Evolutionary conservation across 2,329 filamentous ascomycete genomes (phyloP).

Genomic region (Colletotrichum sp.): DNA sequence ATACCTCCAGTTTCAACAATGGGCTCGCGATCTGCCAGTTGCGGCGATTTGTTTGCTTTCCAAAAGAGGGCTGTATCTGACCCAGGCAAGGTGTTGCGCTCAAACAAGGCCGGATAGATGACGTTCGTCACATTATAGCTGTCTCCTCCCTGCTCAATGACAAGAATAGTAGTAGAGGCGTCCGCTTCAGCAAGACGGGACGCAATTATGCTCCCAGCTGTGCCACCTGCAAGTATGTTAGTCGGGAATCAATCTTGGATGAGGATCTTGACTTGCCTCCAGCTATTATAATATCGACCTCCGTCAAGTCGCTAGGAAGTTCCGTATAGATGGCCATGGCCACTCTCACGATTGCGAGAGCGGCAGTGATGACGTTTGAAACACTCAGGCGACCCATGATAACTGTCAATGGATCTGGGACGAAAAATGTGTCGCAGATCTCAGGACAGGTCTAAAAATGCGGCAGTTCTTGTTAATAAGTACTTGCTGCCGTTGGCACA

Average conservation of each 20-base stretch:
- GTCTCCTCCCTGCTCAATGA: constrained; percentile 31
- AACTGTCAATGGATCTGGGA: background rate
- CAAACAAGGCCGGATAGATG: constrained; percentile 26
- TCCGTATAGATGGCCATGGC: background rate
- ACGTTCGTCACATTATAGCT: constrained; percentile 29
- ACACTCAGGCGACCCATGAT: background rate
- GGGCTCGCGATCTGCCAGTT: constrained; percentile 22
- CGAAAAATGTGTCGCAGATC: no score
- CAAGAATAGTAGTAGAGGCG: constrained; percentile 28
- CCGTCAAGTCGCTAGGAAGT: background rate
- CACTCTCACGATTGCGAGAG: background rate
- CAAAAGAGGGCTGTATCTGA: constrained; percentile 25
- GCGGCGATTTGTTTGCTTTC: constrained; percentile 24
- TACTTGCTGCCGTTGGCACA: background rate
- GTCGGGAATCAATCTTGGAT: background rate
- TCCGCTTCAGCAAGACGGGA: constrained; percentile 29
- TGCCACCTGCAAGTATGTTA: constrained; percentile 27
- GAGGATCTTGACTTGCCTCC: background rate
- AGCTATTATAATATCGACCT: background rate
- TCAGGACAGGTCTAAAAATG: background rate
- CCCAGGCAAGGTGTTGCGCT: constrained; percentile 1
- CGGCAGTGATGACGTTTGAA: background rate
- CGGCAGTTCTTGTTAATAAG: background rate
- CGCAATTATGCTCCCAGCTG: constrained; percentile 29
- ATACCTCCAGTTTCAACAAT: constrained; percentile 28